A percentile compares a stretch with the other conserved stretches of the same genome.
These are phyloP conservation scores for Fusarium euwallaceae DNA, from an alignment of 2,329 filamentous ascomycete species.

Conservation along the genomic window DNA sequence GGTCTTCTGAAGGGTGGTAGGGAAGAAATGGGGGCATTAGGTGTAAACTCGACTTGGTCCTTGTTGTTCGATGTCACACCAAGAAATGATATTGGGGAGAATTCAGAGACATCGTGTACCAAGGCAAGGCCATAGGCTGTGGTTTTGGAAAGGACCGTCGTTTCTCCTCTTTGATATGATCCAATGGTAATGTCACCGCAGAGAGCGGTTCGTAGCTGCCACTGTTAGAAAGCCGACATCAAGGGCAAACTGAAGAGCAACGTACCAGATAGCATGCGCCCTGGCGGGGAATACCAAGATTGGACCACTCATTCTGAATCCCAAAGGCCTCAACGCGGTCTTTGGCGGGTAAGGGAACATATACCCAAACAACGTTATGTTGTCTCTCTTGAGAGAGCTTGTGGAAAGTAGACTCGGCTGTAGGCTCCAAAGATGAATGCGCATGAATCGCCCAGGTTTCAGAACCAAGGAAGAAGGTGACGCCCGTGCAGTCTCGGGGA, in stretches of 20 bases:
- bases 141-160: neutral
- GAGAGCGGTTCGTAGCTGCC: neutral
- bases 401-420: neutral
- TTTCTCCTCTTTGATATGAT: neutral
- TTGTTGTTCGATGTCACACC: neutral
- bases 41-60: neutral
- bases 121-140: neutral
- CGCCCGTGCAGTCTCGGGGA: constrained; percentile 13
- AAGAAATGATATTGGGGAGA: neutral
- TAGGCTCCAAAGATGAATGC: neutral
- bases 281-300: neutral
- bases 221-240: neutral
- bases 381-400: neutral
- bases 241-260: neutral
- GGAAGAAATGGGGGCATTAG: neutral
- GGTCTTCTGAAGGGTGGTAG: neutral
- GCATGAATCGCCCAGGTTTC: constrained; percentile 4
- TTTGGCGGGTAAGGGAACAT: neutral
- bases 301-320: neutral
- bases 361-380: neutral
- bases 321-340: neutral
- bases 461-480: constrained; percentile 10
- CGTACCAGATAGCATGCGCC: neutral
- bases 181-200: neutral
- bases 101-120: neutral